phyloP scores from a whole-genome alignment of 2,329 filamentous ascomycete genomes.

The Apiospora aurea region DNA sequence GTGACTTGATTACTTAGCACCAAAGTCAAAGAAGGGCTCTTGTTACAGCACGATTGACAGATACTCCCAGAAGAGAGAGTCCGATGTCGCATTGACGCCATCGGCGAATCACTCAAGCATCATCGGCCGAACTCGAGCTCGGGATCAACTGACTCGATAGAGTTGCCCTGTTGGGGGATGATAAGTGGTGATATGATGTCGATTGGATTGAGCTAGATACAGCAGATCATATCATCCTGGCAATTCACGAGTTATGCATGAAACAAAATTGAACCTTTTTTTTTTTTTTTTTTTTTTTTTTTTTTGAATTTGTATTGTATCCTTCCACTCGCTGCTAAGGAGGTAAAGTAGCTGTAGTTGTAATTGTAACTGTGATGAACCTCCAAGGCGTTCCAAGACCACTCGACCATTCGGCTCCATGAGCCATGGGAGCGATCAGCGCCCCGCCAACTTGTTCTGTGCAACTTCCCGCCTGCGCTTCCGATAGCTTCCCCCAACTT shows the following conservation, averaged over 20 bases:
- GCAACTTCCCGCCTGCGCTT: not conserved
- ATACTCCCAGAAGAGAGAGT: not conserved
- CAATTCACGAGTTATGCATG: not conserved
- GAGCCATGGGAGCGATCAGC: constrained; percentile 20
- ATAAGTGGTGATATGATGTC: not conserved
- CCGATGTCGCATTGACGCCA: constrained; percentile 24
- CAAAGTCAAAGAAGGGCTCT: constrained; percentile 4
- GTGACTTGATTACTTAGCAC: not conserved
- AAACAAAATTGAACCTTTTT: not conserved
- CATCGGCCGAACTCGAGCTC: constrained; percentile 5
- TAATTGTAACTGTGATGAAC: not conserved
- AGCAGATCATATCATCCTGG: not conserved
- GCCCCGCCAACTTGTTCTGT: constrained; percentile 5
- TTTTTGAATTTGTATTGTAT: not conserved
- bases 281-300: constrained; percentile 3
- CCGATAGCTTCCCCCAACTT: not conserved
- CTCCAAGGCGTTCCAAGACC: constrained; percentile 12
- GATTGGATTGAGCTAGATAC: not conserved
- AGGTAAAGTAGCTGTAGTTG: not conserved
- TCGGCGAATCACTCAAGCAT: constrained; percentile 16
- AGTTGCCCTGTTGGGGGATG: not conserved
- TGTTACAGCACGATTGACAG: not conserved
- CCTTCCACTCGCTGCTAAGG: not conserved
- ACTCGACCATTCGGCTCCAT: constrained; percentile 11
- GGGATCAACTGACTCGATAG: constrained; percentile 1